Percentiles rank a stretch among this genome's conserved stretches.
These are phyloP conservation scores for Colletotrichum filicis DNA, from an alignment of 2,329 filamentous ascomycete species.

Conservation along the genomic window DNA sequence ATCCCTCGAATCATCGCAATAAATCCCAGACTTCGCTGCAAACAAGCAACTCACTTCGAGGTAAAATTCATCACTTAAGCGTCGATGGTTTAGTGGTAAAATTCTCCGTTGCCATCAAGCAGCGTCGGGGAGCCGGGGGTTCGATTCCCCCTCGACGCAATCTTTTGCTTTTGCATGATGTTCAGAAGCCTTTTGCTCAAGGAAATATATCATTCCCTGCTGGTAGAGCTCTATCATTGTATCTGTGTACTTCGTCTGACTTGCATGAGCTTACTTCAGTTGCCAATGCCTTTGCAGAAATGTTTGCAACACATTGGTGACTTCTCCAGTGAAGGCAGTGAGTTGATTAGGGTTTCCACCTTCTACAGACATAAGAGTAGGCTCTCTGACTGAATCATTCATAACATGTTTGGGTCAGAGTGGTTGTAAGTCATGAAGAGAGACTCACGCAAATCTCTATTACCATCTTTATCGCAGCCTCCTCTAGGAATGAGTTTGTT, in stretches of 20 bases:
- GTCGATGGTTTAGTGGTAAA: conserved; percentile 23
- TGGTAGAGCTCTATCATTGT: not conserved
- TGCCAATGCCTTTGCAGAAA: not conserved
- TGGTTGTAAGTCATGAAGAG: not conserved
- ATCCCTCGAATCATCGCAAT: not conserved
- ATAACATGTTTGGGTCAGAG: not conserved
- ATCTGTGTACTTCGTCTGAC: not conserved
- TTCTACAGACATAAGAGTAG: not conserved
- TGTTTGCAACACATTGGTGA: not conserved
- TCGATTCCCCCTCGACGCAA: conserved; percentile 17
- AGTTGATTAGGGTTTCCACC: not conserved
- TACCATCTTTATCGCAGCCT: not conserved
- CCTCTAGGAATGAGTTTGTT: not conserved
- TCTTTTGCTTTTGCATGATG: not conserved
- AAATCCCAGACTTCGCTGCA: accelerated
- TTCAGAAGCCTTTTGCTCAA: not conserved
- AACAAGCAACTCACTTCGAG: accelerated
- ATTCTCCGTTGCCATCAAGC: conserved; percentile 17
- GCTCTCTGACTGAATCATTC: not conserved
- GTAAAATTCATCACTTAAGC: not conserved
- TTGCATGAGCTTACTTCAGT: not conserved
- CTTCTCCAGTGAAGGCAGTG: not conserved
- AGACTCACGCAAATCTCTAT: not conserved
- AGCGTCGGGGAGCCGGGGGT: conserved; percentile 22
- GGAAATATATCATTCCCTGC: not conserved